Percentiles rank a stretch among this genome's conserved stretches.
These are phyloP conservation scores for Trichocladium antarcticum DNA, from an alignment of 495 filamentous ascomycete genomes.

Conservation along the genomic window DNA sequence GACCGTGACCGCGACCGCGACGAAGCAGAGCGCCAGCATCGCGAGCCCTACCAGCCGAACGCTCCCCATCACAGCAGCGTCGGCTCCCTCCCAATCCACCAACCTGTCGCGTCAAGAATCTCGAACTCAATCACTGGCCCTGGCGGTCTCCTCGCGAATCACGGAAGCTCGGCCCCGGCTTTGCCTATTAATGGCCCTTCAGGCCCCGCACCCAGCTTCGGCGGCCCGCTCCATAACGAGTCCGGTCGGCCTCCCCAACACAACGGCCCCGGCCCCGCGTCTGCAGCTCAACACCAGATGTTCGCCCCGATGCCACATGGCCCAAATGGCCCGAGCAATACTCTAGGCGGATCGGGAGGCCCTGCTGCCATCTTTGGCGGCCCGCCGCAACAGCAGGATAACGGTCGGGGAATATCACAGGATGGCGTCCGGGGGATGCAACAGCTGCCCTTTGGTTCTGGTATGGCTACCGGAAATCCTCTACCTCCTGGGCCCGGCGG, in stretches of 20 bases:
- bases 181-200: constrained; percentile 53
- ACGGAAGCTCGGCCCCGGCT: constrained; percentile 47
- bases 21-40: constrained; percentile 55
- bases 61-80: constrained; percentile 71
- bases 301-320: constrained; percentile 45
- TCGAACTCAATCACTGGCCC: constrained; percentile 75
- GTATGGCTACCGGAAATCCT: constrained; percentile 21
- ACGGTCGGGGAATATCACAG: constrained; percentile 33
- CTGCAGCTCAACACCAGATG: constrained; percentile 47
- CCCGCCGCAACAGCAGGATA: constrained; percentile 40
- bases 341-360: constrained; percentile 24
- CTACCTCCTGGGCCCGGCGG: constrained; percentile 26
- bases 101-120: constrained; percentile 75
- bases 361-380: constrained; percentile 37
- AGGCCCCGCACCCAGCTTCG: constrained; percentile 56
- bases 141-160: constrained; percentile 70
- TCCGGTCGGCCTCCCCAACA: constrained; percentile 48
- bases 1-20: constrained; percentile 45
- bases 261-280: constrained; percentile 51
- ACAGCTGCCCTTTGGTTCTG: constrained; percentile 34
- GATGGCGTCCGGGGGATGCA: constrained; percentile 31
- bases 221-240: constrained; percentile 51
- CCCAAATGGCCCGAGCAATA: constrained; percentile 30
- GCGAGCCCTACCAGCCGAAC: constrained; percentile 48
- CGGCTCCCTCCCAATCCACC: constrained; percentile 75